phyloP scores from a whole-genome alignment of 2,329 filamentous ascomycete species.

The Botrytis hyacinthi region DNA sequence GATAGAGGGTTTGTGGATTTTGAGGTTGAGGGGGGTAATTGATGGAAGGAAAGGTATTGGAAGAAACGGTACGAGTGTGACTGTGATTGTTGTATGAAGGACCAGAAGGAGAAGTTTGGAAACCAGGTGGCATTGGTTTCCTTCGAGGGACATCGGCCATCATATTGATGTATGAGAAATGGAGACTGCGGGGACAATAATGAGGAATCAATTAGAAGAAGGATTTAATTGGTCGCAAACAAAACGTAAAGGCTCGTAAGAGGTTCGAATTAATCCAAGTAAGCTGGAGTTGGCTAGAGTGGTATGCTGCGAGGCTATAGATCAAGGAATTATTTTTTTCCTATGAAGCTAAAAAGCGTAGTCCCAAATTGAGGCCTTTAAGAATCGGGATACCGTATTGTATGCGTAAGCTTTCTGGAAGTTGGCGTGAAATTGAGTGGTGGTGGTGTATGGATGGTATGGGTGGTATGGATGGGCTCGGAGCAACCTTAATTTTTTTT shows the following conservation, averaged over 20 bases:
- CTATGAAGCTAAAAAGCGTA: background rate
- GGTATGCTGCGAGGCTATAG: constrained; percentile 2
- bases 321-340: constrained; percentile 6
- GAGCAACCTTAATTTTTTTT: background rate
- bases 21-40: constrained; percentile 25
- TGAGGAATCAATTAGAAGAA: constrained; percentile 3
- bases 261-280: constrained; percentile 13
- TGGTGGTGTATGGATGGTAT: background rate
- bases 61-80: constrained; percentile 44
- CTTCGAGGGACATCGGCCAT: constrained; percentile 36
- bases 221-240: constrained; percentile 9
- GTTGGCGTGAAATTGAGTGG: background rate
- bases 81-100: constrained; percentile 30
- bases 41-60: constrained; percentile 33
- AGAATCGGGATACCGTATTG: background rate
- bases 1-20: background rate
- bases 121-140: constrained; percentile 36
- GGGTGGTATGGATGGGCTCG: background rate
- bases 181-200: constrained; percentile 8
- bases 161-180: constrained; percentile 25
- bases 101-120: constrained; percentile 26
- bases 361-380: background rate
- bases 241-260: constrained; percentile 10
- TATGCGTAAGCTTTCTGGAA: background rate
- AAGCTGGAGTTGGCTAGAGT: constrained; percentile 15